A percentile compares a stretch with the other conserved stretches of the same genome.
Conservation (phyloP, 345 rosid species). For the Gossypium stocksii region DNA sequence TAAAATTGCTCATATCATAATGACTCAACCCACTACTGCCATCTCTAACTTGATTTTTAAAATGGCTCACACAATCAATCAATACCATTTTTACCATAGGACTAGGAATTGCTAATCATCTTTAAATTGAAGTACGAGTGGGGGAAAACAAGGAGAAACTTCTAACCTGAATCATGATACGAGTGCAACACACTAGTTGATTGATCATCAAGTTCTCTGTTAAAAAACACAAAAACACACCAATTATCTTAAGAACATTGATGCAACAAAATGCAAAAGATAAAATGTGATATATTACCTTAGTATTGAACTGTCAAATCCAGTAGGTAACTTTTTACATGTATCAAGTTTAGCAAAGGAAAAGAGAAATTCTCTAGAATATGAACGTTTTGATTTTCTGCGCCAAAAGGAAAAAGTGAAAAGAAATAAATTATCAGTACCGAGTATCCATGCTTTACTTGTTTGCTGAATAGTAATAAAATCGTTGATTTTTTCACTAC, state of each 20-base stretch:
- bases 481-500: neutral
- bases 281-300: constrained; percentile 22
- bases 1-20: neutral
- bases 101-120: neutral
- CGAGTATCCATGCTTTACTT: neutral
- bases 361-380: constrained; percentile 37
- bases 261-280: neutral
- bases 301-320: constrained; percentile 29
- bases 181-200: constrained; percentile 3
- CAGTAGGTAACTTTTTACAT: constrained; percentile 37
- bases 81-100: neutral
- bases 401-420: neutral
- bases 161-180: constrained; percentile 22
- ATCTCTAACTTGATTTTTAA: neutral
- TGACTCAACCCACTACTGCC: neutral
- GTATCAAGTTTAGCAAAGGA: constrained; percentile 33
- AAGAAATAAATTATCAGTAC: neutral
- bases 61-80: neutral
- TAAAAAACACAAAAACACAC: neutral
- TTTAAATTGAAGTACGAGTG: neutral
- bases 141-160: neutral
- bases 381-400: constrained; percentile 29
- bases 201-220: constrained; percentile 25
- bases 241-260: neutral
- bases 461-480: neutral